phyloP scores from a whole-genome alignment of 176 grass and related monocot species.

The Oryza rufipogon region DNA sequence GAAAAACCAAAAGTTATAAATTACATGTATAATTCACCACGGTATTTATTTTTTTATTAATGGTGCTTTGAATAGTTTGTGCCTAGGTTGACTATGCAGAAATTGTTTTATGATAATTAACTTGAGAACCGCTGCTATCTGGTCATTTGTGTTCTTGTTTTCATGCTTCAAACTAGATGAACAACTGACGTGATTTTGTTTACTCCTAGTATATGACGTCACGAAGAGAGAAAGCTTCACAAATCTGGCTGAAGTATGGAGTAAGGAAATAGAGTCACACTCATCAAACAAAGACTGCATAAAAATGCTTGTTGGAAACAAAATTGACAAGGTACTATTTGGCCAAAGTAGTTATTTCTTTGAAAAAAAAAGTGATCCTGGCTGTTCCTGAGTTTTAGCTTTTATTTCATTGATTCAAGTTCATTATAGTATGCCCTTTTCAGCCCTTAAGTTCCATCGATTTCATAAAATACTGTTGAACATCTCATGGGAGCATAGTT shows the following conservation, averaged over 20 bases:
- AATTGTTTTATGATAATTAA: conserved; percentile 16
- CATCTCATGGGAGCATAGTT: neutral
- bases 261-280: conserved; percentile 78
- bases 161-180: conserved; percentile 13
- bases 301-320: conserved; percentile 97
- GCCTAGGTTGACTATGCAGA: neutral
- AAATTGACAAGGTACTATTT: conserved; percentile 90
- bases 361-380: conserved; percentile 1
- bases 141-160: neutral
- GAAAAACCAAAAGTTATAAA: conserved; percentile 11
- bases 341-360: conserved; percentile 3
- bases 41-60: conserved; percentile 25
- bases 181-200: conserved; percentile 26
- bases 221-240: conserved; percentile 88
- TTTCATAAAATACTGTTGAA: neutral
- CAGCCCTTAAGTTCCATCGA: neutral
- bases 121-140: neutral
- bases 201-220: conserved; percentile 90
- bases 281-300: conserved; percentile 83
- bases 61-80: conserved; percentile 6
- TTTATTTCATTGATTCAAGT: neutral
- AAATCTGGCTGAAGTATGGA: conserved; percentile 93
- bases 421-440: neutral
- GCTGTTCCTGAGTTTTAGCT: neutral
- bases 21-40: neutral